phyloP scores from a whole-genome alignment of 2,329 filamentous ascomycete genomes.

The Ilyonectria robusta region DNA sequence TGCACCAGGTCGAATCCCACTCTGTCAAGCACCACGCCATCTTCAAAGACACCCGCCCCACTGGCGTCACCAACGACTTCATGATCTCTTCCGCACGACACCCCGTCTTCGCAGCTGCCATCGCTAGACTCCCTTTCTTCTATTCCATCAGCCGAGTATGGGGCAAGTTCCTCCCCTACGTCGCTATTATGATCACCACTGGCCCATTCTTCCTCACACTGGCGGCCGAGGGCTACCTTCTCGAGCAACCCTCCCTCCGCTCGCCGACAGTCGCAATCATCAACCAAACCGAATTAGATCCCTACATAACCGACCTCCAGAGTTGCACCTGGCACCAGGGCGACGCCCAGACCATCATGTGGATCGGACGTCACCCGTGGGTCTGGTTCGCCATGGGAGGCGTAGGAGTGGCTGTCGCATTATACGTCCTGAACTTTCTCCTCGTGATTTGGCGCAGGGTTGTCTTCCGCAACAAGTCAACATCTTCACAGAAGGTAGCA shows the following conservation, averaged over 20 bases:
- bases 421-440: conserved; percentile 37
- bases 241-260: conserved; percentile 57
- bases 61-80: conserved; percentile 85
- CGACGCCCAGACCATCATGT: conserved; percentile 64
- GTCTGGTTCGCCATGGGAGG: conserved; percentile 50
- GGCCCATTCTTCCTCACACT: conserved; percentile 83
- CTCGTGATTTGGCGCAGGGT: conserved; percentile 4
- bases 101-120: conserved; percentile 80
- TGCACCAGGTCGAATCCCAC: conserved; percentile 47
- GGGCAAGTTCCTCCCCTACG: conserved; percentile 74
- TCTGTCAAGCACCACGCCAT: conserved; percentile 48
- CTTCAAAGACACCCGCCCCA: conserved; percentile 72
- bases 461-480: no score
- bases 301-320: conserved; percentile 55
- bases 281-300: conserved; percentile 41
- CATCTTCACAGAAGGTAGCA: no score
- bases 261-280: conserved; percentile 48
- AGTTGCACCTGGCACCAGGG: conserved; percentile 62
- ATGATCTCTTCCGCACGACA: conserved; percentile 82
- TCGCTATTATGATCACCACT: conserved; percentile 85
- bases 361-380: conserved; percentile 57
- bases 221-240: conserved; percentile 81
- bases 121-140: conserved; percentile 71
- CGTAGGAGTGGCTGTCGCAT: conserved; percentile 39
- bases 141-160: conserved; percentile 75